Evolutionary conservation across 2,329 filamentous ascomycete genomes (phyloP).

Genomic region (Colletotrichum orbiculare): DNA sequence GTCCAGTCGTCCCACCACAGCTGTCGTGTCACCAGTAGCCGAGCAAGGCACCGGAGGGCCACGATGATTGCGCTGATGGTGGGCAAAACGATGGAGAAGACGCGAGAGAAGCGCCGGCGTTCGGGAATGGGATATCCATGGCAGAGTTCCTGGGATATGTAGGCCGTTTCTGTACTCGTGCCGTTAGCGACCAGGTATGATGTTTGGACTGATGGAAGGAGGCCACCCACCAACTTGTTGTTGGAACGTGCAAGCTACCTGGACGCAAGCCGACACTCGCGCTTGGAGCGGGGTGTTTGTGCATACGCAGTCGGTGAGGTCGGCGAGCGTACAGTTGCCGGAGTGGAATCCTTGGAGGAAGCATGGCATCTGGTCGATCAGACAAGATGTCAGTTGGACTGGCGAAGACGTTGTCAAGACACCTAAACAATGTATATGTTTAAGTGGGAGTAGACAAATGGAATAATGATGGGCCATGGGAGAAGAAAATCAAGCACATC

Average conservation of each 20-base stretch:
- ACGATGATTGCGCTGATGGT: constrained; percentile 17
- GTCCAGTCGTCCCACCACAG: constrained; percentile 37
- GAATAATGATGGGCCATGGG: too few species aligned
- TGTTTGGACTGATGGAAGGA: neutral
- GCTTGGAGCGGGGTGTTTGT: constrained; percentile 29
- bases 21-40: constrained; percentile 8
- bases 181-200: neutral
- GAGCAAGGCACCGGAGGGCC: constrained; percentile 18
- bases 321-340: constrained; percentile 18
- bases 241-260: constrained; percentile 21
- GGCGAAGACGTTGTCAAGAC: neutral
- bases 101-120: neutral
- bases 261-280: constrained; percentile 28
- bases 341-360: constrained; percentile 21
- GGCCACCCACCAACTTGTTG: constrained; percentile 24
- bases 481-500: too few species aligned
- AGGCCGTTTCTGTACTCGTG: neutral
- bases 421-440: too few species aligned
- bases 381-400: neutral
- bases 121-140: constrained; percentile 12
- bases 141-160: constrained; percentile 17
- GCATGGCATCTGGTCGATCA: constrained; percentile 24
- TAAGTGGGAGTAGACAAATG: too few species aligned
- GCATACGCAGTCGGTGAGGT: constrained; percentile 26
- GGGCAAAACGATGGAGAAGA: constrained; percentile 20